Base-by-base conservation (phyloP, 2,329 filamentous ascomycete species). In the Stachybotrys echinatus region DNA sequence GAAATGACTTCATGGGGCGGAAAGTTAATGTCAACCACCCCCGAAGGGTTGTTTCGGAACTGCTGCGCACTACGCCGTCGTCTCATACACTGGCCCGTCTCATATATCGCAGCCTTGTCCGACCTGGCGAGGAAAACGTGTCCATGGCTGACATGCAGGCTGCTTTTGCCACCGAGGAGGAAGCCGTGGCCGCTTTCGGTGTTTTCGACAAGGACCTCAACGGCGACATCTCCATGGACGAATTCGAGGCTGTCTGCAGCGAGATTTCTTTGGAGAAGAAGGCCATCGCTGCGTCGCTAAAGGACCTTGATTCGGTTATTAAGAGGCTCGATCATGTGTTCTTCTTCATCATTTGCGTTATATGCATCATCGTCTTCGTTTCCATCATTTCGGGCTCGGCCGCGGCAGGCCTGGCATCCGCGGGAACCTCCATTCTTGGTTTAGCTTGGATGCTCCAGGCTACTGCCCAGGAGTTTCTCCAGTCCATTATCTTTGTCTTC, bases 201-300 rank as follows among this genome's bases (percentile, higher is more conserved):
- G 92, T 96, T 75, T 96, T 96, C 58, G 92, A 97, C 71, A 95
- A 94, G 64, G 92, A 97, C 61, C 83, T 96, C 73, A 97, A 97
- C 55, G 92, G 92, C 4, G 92, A 97, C 61, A 95, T 96, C 46
- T 95, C 89, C 1, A 91, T 96, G 81, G 90, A 96, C 61, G 92
- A 96, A 65, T 80, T 97, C 20, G 92, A 96, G 67, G 84, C 89
- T 20, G 91, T 95, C 21, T 95, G 90, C 68, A 92, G 95, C 47
- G 92, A 97, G 63, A 94, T 96, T 56, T 91, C 92, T 34, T 83
- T 92, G 17, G 92, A 97, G 72, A 88, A 92, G 63, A 97, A 96
- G 67, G 90, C 91, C 7, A 96, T 97, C 58, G 92, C 91, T 0
- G 92, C 92, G 1, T 96, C 92, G 0, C 75, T 97, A 52, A 96